Percentiles rank a stretch among this genome's conserved stretches.
Evolutionary conservation across 2,329 filamentous ascomycete genomes (phyloP).

Genomic region (Cordyceps militaris): DNA sequence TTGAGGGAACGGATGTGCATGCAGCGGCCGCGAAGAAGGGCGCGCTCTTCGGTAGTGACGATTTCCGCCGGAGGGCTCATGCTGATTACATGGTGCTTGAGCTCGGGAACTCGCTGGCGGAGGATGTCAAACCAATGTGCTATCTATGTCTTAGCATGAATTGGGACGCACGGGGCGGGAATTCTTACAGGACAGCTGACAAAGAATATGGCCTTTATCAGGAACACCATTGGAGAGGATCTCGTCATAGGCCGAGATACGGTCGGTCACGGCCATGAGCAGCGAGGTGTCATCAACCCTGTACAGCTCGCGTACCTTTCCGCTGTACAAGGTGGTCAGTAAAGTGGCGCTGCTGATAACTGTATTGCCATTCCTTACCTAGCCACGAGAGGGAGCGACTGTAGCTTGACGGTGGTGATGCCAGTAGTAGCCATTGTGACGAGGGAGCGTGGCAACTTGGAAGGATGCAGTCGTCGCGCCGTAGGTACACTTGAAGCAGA

Average conservation of each 20-base stretch:
- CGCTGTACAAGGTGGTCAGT: conserved; percentile 15
- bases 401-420: conserved; percentile 9
- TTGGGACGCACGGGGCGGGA: background rate
- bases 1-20: conserved; percentile 72
- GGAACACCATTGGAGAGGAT: conserved; percentile 65
- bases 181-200: conserved; percentile 26
- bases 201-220: conserved; percentile 47
- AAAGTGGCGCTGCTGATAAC: background rate
- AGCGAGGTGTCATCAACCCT: conserved; percentile 60
- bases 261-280: conserved; percentile 79
- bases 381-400: conserved; percentile 12
- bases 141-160: conserved; percentile 15
- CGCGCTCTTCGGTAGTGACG: conserved; percentile 37
- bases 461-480: background rate
- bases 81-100: conserved; percentile 47
- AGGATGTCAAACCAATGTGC: conserved; percentile 50
- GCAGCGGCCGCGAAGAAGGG: conserved; percentile 54
- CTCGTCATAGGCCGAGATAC: conserved; percentile 93
- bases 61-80: conserved; percentile 31
- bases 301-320: conserved; percentile 79
- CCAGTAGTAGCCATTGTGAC: conserved; percentile 1
- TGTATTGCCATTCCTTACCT: background rate
- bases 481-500: background rate
- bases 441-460: background rate
- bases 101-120: conserved; percentile 35